phyloP scores from a whole-genome alignment of 1,139 yeast genomes.

The Diutina pseudorugosa region DNA sequence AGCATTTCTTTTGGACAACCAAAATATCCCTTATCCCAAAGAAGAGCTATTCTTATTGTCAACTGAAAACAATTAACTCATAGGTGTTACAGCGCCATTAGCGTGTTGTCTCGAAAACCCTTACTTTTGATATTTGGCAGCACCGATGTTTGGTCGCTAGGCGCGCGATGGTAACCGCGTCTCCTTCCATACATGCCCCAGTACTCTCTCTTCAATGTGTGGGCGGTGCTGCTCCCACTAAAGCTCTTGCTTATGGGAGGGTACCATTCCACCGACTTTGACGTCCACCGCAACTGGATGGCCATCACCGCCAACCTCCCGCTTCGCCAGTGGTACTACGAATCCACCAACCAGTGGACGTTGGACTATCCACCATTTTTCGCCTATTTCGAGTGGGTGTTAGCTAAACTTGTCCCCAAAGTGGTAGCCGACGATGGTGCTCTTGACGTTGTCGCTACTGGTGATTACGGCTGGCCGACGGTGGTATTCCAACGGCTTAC shows the following conservation, averaged over 20 bases:
- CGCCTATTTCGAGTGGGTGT: constrained; percentile 82
- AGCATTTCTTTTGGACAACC: too few species aligned
- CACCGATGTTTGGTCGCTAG: not conserved
- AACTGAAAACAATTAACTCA: too few species aligned
- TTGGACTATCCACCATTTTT: constrained; percentile 96
- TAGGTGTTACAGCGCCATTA: too few species aligned
- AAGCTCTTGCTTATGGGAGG: constrained; percentile 26
- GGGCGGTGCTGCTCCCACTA: constrained; percentile 27
- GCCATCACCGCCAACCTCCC: constrained; percentile 83
- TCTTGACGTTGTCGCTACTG: constrained; percentile 53
- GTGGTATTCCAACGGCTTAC: constrained; percentile 70
- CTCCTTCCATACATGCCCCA: not conserved
- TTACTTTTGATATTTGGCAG: too few species aligned
- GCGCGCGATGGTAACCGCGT: not conserved
- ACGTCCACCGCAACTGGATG: constrained; percentile 94
- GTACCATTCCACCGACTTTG: constrained; percentile 86
- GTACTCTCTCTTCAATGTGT: constrained; percentile 18
- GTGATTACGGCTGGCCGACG: constrained; percentile 66
- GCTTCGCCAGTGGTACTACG: constrained; percentile 68
- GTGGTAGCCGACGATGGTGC: constrained; percentile 65
- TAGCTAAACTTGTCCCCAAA: constrained; percentile 62
- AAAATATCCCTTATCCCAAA: too few species aligned
- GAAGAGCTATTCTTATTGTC: too few species aligned
- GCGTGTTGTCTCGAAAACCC: too few species aligned
- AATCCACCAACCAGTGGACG: constrained; percentile 86